Conservation (phyloP, 371 early-diverging fungal species). For the Chytridium lagenaria region DNA sequence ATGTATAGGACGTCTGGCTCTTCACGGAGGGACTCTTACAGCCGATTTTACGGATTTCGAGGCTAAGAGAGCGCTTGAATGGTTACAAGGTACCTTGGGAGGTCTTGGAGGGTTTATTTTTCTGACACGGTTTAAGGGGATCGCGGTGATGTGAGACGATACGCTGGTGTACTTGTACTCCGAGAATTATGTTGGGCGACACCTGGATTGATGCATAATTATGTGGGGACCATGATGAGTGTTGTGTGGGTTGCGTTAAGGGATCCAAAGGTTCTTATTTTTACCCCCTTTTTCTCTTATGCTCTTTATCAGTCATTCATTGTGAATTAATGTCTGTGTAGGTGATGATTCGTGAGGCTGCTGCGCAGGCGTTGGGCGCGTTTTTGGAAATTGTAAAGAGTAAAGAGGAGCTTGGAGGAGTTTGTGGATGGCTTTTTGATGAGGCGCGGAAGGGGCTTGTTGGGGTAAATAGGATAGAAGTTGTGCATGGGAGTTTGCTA, state of each 20-base stretch:
- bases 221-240: conserved; percentile 81
- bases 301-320: conserved; percentile 21
- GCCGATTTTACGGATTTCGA: conserved; percentile 85
- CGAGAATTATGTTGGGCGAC: conserved; percentile 80
- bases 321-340: conserved; percentile 13
- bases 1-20: conserved; percentile 66
- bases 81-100: conserved; percentile 69
- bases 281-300: no score
- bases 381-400: conserved; percentile 80
- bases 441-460: conserved; percentile 75
- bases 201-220: conserved; percentile 81
- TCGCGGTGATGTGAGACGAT: conserved; percentile 72
- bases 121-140: conserved; percentile 54
- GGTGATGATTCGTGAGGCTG: conserved; percentile 77
- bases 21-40: conserved; percentile 74
- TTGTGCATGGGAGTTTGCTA: conserved; percentile 89
- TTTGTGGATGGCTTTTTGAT: conserved; percentile 80
- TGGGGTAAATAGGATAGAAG: conserved; percentile 70
- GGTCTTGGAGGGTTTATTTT: conserved; percentile 1
- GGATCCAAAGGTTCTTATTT: conserved; percentile 69
- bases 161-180: conserved; percentile 85
- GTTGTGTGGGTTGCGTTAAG: conserved; percentile 84
- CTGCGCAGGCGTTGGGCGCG: conserved; percentile 81
- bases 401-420: conserved; percentile 73
- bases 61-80: conserved; percentile 83